phyloP scores from a whole-genome alignment of 2,329 filamentous ascomycete genomes.

The Nectriaceae sp. region DNA sequence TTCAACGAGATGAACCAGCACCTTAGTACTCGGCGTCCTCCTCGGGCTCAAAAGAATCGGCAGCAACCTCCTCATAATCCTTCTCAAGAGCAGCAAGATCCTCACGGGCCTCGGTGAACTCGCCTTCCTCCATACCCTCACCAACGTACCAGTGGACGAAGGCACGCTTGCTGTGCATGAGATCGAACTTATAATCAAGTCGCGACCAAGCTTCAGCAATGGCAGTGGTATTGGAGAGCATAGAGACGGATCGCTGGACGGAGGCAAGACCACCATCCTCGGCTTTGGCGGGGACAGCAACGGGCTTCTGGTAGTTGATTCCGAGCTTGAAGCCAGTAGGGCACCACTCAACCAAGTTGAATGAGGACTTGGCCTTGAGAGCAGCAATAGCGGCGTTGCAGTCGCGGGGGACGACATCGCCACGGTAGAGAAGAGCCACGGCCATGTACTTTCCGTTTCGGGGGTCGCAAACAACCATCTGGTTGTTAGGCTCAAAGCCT shows the following conservation, averaged over 20 bases:
- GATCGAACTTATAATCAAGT: slow-evolving; percentile 74
- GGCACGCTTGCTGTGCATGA: slow-evolving; percentile 77
- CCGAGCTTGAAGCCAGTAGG: slow-evolving; percentile 76
- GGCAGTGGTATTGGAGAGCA: slow-evolving; percentile 75
- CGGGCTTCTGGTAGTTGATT: slow-evolving; percentile 73
- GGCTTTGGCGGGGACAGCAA: slow-evolving; percentile 56
- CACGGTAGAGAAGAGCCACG: slow-evolving; percentile 70
- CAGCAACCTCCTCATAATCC: slow-evolving; percentile 84
- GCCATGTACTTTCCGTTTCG: slow-evolving; percentile 79
- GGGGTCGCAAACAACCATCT: slow-evolving; percentile 76
- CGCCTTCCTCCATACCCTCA: slow-evolving; percentile 90
- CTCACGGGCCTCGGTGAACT: slow-evolving; percentile 86
- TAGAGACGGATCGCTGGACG: slow-evolving; percentile 65
- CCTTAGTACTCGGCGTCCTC: slow-evolving; percentile 78
- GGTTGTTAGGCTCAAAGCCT: slow-evolving; percentile 79
- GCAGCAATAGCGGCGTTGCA: slow-evolving; percentile 66
- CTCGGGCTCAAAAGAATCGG: slow-evolving; percentile 66
- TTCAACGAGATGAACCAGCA: slow-evolving; percentile 6
- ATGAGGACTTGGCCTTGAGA: slow-evolving; percentile 70
- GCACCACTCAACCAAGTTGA: slow-evolving; percentile 77
- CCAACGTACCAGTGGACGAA: slow-evolving; percentile 82
- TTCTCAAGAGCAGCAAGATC: slow-evolving; percentile 83
- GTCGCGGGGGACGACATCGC: slow-evolving; percentile 70
- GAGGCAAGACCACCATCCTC: slow-evolving; percentile 60
- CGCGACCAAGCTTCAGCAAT: slow-evolving; percentile 74